A percentile compares a stretch with the other conserved stretches of the same genome.
Conservation (phyloP, 2,329 filamentous ascomycete species). For the Penicillium polonicum region DNA sequence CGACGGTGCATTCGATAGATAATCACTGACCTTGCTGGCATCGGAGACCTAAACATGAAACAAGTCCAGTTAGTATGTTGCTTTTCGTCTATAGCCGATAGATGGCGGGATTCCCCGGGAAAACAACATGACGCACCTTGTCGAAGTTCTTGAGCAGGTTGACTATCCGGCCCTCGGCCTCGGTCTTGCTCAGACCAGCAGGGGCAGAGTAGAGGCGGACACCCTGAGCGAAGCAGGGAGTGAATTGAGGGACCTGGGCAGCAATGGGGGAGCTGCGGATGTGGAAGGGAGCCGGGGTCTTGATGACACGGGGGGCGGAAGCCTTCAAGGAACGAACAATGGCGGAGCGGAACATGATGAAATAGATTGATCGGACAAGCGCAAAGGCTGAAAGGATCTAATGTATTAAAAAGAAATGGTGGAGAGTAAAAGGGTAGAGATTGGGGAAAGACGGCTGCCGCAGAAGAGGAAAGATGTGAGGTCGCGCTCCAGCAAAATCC, state of each 20-base stretch:
- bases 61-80: constrained; percentile 5
- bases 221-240: constrained; percentile 63
- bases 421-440: constrained; percentile 13
- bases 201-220: constrained; percentile 85
- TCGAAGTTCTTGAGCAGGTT: constrained; percentile 94
- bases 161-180: constrained; percentile 90
- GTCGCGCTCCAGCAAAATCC: constrained; percentile 37
- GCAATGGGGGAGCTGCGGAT: constrained; percentile 58
- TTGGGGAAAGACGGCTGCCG: constrained; percentile 19
- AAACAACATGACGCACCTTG: constrained; percentile 64
- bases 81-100: background rate
- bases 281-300: constrained; percentile 59
- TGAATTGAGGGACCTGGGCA: constrained; percentile 56
- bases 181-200: constrained; percentile 72
- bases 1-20: constrained; percentile 6
- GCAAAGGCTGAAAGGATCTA: constrained; percentile 19
- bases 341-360: constrained; percentile 85
- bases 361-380: constrained; percentile 15
- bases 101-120: constrained; percentile 5
- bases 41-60: constrained; percentile 34
- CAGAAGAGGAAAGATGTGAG: constrained; percentile 24
- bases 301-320: constrained; percentile 51
- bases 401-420: constrained; percentile 14
- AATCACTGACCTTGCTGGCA: constrained; percentile 41
- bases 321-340: constrained; percentile 73